These are phyloP conservation scores for Aspergillus novofumigatus DNA, from an alignment of 2,329 filamentous ascomycete species.

Conservation along the genomic window DNA sequence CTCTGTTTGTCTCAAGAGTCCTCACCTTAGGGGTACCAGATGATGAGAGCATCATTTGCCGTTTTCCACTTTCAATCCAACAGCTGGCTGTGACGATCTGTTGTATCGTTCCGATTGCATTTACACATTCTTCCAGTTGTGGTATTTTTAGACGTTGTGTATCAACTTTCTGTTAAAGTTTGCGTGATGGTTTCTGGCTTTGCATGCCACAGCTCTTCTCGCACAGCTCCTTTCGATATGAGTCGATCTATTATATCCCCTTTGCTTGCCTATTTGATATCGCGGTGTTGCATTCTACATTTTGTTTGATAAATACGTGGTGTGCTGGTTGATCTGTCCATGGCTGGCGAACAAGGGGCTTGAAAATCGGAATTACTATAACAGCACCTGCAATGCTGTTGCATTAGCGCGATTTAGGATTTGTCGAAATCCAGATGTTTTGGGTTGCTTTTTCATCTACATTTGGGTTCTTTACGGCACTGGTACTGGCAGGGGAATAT, in stretches of 20 bases:
- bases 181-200: constrained; percentile 1
- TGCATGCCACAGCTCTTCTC: neutral
- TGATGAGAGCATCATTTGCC: constrained; percentile 14
- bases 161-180: neutral
- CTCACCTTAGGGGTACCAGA: constrained; percentile 23
- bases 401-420: neutral
- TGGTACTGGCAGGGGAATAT: constrained; percentile 8
- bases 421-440: neutral
- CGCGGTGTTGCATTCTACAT: constrained; percentile 7
- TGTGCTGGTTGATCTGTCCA: constrained; percentile 3
- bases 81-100: constrained; percentile 1
- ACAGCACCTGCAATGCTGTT: neutral
- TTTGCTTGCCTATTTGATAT: constrained; percentile 8
- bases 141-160: constrained; percentile 12
- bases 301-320: constrained; percentile 3
- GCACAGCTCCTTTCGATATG: constrained; percentile 2
- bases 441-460: constrained; percentile 2
- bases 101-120: constrained; percentile 8
- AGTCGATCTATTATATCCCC: constrained; percentile 11
- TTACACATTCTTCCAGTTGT: neutral
- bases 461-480: constrained; percentile 6
- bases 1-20: constrained; percentile 14
- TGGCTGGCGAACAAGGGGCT: constrained; percentile 3
- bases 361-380: neutral
- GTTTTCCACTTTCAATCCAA: constrained; percentile 4